phyloP scores from a whole-genome alignment of 371 early-diverging fungal species.

The Mortierella sp. region DNA sequence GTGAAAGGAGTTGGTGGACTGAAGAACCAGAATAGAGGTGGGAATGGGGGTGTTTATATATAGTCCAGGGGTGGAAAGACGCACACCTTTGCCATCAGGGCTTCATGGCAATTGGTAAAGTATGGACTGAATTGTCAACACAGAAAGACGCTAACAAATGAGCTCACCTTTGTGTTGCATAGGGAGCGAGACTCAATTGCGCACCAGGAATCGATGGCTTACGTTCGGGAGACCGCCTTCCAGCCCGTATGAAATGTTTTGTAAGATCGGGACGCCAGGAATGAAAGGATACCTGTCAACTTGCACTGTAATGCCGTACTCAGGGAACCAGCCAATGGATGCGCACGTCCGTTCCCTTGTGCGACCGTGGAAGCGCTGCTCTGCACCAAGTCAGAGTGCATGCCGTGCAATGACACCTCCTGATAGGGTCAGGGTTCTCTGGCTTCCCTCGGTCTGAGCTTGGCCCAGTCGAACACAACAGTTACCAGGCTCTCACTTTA shows the following conservation, averaged over 20 bases:
- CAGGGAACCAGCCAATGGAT: constrained; percentile 23
- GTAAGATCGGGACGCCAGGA: no score
- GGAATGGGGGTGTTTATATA: constrained; percentile 3
- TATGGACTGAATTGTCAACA: no score
- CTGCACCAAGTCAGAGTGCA: constrained; percentile 7
- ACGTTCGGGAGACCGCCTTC: no score
- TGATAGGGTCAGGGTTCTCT: constrained; percentile 42
- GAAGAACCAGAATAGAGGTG: constrained; percentile 30
- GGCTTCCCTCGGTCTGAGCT: constrained; percentile 1
- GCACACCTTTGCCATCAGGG: background rate
- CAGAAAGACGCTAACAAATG: no score
- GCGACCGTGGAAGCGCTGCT: background rate
- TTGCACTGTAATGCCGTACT: no score
- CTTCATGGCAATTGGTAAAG: background rate
- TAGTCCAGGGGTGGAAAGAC: background rate
- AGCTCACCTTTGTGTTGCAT: no score
- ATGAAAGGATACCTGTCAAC: no score
- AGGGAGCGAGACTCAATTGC: constrained; percentile 1
- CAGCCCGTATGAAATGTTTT: no score
- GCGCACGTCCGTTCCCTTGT: constrained; percentile 34
- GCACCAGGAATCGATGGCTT: background rate
- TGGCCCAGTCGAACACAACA: constrained; percentile 13
- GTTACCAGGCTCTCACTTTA: background rate
- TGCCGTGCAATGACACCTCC: constrained; percentile 11
- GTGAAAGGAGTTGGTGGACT: constrained; percentile 51